Evolutionary conservation across 225 moss, liverwort and hornwort genomes (phyloP), one percentile per base, ranked within the genome.

Genomic region (Thuidium tamariscinum): DNA sequence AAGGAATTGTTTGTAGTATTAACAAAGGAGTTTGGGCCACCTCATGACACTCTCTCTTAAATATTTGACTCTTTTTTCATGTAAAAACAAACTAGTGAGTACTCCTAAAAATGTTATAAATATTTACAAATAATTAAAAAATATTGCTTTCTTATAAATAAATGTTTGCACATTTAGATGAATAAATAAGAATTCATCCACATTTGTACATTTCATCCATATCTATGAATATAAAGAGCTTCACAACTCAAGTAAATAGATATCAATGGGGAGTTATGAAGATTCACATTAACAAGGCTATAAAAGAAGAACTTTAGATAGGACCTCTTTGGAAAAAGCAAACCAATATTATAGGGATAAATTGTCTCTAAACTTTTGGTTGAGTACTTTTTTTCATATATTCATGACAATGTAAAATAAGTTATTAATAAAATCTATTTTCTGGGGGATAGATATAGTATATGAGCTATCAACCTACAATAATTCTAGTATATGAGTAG

Each of bases 1-100:
- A 22, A 0, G 3, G 1, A 22, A 51, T 52, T n/a, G 21, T 51
- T 0, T 0, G 0, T 23, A 52, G 14, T n/a, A 3, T 52, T 0
- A 75, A 0, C 14, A 0, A n/a, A 52, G 1, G 9, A 75, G 0
- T 75, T 52, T 14, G 5, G 3, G 5, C 2, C 3, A 5, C 1
- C 3, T n/a, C 5, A 23, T 22, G 14, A 52, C 23, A 75, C 21
- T 49, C 8, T 75, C 52, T 75, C 1, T 5, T 22, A 0, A 5
- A 19, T 13, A 51, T 3, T 22, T 51, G 8, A 0, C 3, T 51
- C 22, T 34, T 34, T 51, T 17, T 12, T 32, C 1, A 34, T n/a
- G 0, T 7, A 4, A 32, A 21, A n/a, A 12, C 3, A 20, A 3
- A 30, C 6, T 32, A 32, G 9, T 30, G 2, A 48, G 10, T 73